Evolutionary conservation across 140 eudicot species (phyloP), one percentile per base, ranked within the genome.

Genomic region (Senecio squalidus): DNA sequence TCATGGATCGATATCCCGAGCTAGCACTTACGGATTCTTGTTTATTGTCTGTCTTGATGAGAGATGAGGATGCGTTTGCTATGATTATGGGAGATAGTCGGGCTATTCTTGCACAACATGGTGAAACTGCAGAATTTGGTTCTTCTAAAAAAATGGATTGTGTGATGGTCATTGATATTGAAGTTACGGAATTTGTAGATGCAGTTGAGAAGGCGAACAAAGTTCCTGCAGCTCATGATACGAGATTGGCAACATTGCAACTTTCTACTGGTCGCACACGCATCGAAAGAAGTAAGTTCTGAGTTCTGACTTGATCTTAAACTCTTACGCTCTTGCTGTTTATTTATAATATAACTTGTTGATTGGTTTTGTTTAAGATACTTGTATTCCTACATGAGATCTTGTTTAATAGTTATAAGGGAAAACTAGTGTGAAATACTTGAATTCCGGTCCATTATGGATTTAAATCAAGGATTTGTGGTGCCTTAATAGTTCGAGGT

Each of bases 1-100:
- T 92, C 52, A 89, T 87, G 82, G 99, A 92, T 77, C 89, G 80
- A 33, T 84, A 87, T 73, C 93, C 99, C 0, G 99, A 92, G 73
- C 95, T 92, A 72, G 98, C 98, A 0, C 71, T 92, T 52, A 92
- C 87, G 98, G 98, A 96, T 55, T 92, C 98, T 18, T 92, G 98
- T 63, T 79, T 92, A 62, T 60, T 92, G 72, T 95, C 69, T 52
- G 98, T 62, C 3, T 74, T 92, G 66, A 92, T 92, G 98, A 84
- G 96, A 48, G 95, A 92, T 47, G 98, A 84, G 60, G 98, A 92
- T 75, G 98, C 87, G 55, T 92, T 87, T 75, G 98, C 87, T 73
- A 92, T 92, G 98, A 92, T 84, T 78, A 62, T 92, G 49, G 98
- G 98, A 45, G 98, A 92, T 78, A 87, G 98, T 61, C 76, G 98